Evolutionary conservation across 2,329 filamentous ascomycete genomes (phyloP), one percentile per base, ranked within the genome.

Genomic region (Leptographium procerum): DNA sequence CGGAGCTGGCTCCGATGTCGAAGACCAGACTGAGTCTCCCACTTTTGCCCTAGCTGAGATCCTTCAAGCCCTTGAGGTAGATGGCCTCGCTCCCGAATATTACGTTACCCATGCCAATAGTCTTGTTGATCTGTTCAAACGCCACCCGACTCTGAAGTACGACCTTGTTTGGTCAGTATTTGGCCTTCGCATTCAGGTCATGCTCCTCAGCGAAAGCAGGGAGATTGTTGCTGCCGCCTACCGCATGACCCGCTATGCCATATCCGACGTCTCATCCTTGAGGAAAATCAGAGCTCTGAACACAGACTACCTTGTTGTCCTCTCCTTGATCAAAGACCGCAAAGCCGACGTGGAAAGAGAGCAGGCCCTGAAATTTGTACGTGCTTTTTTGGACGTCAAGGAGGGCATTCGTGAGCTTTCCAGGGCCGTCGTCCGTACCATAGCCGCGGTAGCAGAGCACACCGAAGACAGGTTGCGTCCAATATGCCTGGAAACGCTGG

Each of bases 281-380:
- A 88, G 89, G 69, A 96, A 86, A 55, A 96, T 99, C 61, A 84
- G 92, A 58, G 81, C 81, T 16, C 76, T 97, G 24, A 91, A 96
- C 64, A 97, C 91, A 0, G 95, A 99, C 69, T 92, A 90, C 66
- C 77, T 97, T 24, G 91, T 96, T 31, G 90, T 96, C 45, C 78
- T 92, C 61, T 97, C 94, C 1, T 76, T 99, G 36, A 90, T 95
- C 63, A 97, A 97, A 69, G 94, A 97, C 70, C 87, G 88, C 67
- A 97, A 96, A 71, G 89, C 92, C n/a, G 91, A 92, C 65, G 89
- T 99, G 22, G 94, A 99, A 74, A 83, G 95, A 57, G 94, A 99
- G 71, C 94, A 99, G 72, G 94, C 94, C 14, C 77, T 99, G 66
- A 99, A 99, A 70, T 96, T 99, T 69, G 86, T 97, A 29, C 84